Percentiles rank a stretch among this genome's conserved stretches.
phyloP scores from a whole-genome alignment of 176 grass and related monocot species.

The Zoysia japonica region DNA sequence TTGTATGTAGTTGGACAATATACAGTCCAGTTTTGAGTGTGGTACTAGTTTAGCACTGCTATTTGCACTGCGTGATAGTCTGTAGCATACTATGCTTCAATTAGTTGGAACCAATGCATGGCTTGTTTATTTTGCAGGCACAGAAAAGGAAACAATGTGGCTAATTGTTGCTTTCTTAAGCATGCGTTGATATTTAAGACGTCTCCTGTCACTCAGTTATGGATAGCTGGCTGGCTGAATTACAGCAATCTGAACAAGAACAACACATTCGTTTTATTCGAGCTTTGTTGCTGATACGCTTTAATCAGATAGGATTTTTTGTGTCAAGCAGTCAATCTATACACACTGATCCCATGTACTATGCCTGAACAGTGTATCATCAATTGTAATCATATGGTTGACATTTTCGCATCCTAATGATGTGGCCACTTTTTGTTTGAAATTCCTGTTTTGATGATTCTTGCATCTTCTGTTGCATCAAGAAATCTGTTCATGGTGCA shows the following conservation, averaged over 20 bases:
- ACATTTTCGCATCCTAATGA: neutral
- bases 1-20: neutral
- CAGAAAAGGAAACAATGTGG: slow-evolving; percentile 68
- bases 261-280: neutral
- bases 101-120: slow-evolving; percentile 18
- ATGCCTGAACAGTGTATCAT: slow-evolving; percentile 13
- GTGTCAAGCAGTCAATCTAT: neutral
- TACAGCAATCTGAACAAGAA: neutral
- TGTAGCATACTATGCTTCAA: neutral
- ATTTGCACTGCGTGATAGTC: neutral
- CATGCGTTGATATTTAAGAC: neutral
- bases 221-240: neutral
- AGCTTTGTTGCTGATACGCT: neutral
- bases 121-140: slow-evolving; percentile 37
- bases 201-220: neutral
- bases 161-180: slow-evolving; percentile 32
- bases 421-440: neutral
- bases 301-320: neutral
- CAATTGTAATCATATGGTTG: neutral
- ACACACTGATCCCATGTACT: neutral
- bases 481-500: too few species aligned
- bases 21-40: neutral
- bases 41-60: neutral
- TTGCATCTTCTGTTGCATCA: neutral
- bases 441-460: neutral